Evolutionary conservation across 768 basidiomycete genomes (phyloP).

Genomic region (Clitopilus passeckerianus): DNA sequence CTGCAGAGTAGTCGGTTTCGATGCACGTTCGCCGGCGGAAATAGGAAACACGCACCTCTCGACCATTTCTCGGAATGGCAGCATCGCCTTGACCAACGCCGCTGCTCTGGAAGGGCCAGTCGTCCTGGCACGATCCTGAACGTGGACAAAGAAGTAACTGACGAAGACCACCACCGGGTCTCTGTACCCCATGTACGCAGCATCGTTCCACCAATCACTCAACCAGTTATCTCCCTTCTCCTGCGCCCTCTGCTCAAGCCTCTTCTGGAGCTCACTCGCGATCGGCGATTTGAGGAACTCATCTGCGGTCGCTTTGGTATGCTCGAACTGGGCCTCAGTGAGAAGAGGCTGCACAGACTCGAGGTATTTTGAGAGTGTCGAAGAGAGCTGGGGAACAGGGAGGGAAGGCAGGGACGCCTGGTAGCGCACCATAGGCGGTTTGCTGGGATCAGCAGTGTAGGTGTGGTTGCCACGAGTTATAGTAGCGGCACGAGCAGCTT

Average conservation of each 20-base stretch:
- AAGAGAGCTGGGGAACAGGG: constrained; percentile 79
- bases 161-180: constrained; percentile 91
- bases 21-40: background rate
- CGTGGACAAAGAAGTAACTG: constrained; percentile 93
- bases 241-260: constrained; percentile 72
- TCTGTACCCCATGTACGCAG: constrained; percentile 81
- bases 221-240: constrained; percentile 76
- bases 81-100: constrained; percentile 74
- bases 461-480: constrained; percentile 3
- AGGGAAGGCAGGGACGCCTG: constrained; percentile 70
- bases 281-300: constrained; percentile 68
- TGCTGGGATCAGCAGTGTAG: constrained; percentile 47
- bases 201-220: constrained; percentile 98
- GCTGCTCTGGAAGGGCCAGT: constrained; percentile 74
- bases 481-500: background rate
- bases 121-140: constrained; percentile 51
- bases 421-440: constrained; percentile 66
- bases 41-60: constrained; percentile 54
- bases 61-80: constrained; percentile 79
- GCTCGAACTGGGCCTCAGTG: constrained; percentile 52
- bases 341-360: constrained; percentile 79
- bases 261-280: constrained; percentile 66
- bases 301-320: constrained; percentile 54
- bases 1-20: constrained; percentile 25
- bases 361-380: constrained; percentile 86